Percentiles rank a stretch among this genome's conserved stretches.
These are phyloP conservation scores for Penicillium sp. DNA, from an alignment of 2,329 filamentous ascomycete genomes.

Conservation along the genomic window DNA sequence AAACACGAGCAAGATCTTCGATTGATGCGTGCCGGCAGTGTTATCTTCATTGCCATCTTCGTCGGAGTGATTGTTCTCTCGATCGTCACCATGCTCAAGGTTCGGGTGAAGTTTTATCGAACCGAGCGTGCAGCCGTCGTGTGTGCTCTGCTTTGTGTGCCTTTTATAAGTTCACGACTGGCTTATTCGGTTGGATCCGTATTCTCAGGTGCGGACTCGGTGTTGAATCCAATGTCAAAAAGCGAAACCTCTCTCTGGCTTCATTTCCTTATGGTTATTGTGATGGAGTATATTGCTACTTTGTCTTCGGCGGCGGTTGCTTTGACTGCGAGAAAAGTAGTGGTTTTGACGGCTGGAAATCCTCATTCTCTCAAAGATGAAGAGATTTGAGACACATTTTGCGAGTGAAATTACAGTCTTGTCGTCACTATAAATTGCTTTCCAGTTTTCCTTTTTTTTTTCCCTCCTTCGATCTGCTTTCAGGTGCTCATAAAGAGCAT, in stretches of 20 bases:
- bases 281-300: constrained; percentile 13
- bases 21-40: constrained; percentile 12
- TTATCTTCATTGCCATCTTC: constrained; percentile 10
- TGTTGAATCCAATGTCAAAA: constrained; percentile 8
- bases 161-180: constrained; percentile 11
- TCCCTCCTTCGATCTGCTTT: too few species aligned
- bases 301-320: constrained; percentile 10
- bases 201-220: constrained; percentile 9
- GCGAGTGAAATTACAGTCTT: too few species aligned
- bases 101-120: constrained; percentile 8
- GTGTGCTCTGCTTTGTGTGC: constrained; percentile 10
- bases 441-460: too few species aligned
- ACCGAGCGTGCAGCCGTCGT: constrained; percentile 10
- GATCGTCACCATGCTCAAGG: constrained; percentile 9
- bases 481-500: too few species aligned
- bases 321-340: constrained; percentile 10
- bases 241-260: constrained; percentile 11
- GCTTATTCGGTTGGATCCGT: constrained; percentile 11
- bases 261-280: constrained; percentile 15
- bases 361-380: constrained; percentile 2
- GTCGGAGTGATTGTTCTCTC: constrained; percentile 4
- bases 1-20: constrained; percentile 7
- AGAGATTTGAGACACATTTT: constrained; percentile 4
- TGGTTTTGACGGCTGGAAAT: constrained; percentile 5
- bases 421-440: too few species aligned